Evolutionary conservation across 2,329 filamentous ascomycete species (phyloP).

Genomic region (Arthrocladium fulminans): DNA sequence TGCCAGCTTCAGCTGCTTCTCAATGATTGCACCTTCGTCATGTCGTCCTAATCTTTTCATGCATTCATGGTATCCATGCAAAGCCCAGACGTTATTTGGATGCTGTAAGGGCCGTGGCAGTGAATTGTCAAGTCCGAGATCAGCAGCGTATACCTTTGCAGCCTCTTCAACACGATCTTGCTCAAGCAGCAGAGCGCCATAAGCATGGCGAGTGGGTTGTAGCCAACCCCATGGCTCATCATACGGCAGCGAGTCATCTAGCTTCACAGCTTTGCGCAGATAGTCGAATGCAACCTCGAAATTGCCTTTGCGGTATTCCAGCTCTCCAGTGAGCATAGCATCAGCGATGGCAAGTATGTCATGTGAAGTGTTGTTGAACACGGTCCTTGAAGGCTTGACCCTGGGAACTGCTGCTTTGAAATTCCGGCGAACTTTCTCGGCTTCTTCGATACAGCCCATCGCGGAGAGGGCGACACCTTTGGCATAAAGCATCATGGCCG

Average conservation of each 20-base stretch:
- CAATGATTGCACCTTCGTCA: constrained; percentile 41
- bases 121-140: constrained; percentile 51
- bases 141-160: constrained; percentile 49
- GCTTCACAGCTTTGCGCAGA: constrained; percentile 48
- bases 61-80: constrained; percentile 67
- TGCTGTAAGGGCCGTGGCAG: constrained; percentile 58
- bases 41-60: constrained; percentile 45
- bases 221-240: constrained; percentile 75
- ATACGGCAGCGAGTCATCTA: constrained; percentile 57
- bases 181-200: constrained; percentile 60
- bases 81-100: constrained; percentile 65
- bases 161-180: constrained; percentile 53
- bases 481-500: constrained; percentile 59
- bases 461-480: constrained; percentile 59
- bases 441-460: constrained; percentile 45
- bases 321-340: constrained; percentile 63
- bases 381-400: constrained; percentile 52
- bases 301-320: constrained; percentile 58
- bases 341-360: constrained; percentile 55
- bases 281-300: constrained; percentile 51
- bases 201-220: constrained; percentile 63
- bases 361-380: constrained; percentile 59
- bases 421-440: constrained; percentile 41
- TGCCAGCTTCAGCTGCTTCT: constrained; percentile 44
- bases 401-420: constrained; percentile 45